Percentiles rank a stretch among this genome's conserved stretches.
These are phyloP conservation scores for Castanea crenata DNA, from an alignment of 306 rosid genomes.

Conservation along the genomic window DNA sequence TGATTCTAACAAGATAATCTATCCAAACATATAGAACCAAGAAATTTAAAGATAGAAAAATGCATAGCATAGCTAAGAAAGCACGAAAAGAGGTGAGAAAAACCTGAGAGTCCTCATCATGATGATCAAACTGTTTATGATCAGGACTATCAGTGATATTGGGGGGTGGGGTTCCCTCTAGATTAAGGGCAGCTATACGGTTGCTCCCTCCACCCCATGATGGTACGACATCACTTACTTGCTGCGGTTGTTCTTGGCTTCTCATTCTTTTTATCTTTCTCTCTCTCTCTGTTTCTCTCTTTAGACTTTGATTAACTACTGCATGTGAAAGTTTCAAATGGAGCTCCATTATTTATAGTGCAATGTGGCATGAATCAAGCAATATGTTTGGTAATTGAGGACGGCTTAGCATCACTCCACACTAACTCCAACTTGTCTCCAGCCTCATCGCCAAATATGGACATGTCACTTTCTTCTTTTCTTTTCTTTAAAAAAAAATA, in stretches of 20 bases:
- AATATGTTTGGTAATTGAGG: no score
- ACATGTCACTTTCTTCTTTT: not conserved
- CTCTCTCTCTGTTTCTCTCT: not conserved
- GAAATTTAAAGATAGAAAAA: not conserved
- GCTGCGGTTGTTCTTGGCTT: conserved; percentile 7
- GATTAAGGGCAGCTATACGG: no score
- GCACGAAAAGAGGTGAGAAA: no score
- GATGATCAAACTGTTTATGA: not conserved
- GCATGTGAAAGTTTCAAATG: not conserved
- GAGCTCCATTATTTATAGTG: not conserved
- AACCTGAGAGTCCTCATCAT: conserved; percentile 30
- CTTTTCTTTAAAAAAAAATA: no score
- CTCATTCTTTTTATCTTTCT: no score
- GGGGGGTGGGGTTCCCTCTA: no score
- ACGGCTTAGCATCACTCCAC: no score
- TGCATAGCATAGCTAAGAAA: no score
- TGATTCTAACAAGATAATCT: no score
- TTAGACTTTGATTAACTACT: not conserved
- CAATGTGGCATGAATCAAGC: not conserved
- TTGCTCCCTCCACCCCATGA: conserved; percentile 21
- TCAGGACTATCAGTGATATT: no score
- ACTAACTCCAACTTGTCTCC: not conserved
- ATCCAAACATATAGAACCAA: no score
- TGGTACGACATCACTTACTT: not conserved
- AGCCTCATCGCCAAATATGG: not conserved